phyloP scores from a whole-genome alignment of 805 yeast species.

The Myxozyma melibiosi region DNA sequence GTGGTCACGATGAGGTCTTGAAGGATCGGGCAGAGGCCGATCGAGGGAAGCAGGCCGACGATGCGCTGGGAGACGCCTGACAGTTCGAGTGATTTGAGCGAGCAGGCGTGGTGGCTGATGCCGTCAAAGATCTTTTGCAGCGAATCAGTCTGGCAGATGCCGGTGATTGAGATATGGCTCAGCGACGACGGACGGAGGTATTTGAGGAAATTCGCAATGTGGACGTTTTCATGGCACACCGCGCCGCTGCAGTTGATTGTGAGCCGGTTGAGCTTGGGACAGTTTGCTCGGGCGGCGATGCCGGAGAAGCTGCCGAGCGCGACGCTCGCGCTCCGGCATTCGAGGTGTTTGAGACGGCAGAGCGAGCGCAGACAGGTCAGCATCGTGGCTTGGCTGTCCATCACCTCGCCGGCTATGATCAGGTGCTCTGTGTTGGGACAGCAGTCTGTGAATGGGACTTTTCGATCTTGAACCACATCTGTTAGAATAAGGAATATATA shows the following conservation, averaged over 20 bases:
- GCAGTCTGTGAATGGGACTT: constrained; percentile 12
- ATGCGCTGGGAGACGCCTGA: constrained; percentile 7
- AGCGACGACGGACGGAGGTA: constrained; percentile 4
- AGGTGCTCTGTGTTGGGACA: constrained; percentile 12
- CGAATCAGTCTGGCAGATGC: constrained; percentile 4
- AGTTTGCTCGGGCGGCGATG: constrained; percentile 1
- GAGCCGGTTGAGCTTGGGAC: constrained; percentile 2
- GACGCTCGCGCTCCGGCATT: constrained; percentile 2
- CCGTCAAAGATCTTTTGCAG: constrained; percentile 11
- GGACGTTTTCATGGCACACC: constrained; percentile 12
- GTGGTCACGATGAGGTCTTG: constrained; percentile 1
- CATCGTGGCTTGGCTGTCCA: constrained; percentile 11
- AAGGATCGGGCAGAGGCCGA: constrained; percentile 10
- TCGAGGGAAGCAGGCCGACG: background rate
- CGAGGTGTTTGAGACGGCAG: constrained; percentile 1
- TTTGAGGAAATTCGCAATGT: constrained; percentile 19
- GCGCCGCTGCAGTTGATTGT: constrained; percentile 9
- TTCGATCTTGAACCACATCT: background rate
- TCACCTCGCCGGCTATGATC: constrained; percentile 3
- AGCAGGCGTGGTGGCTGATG: constrained; percentile 2
- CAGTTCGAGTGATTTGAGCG: constrained; percentile 6
- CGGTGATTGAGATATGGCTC: constrained; percentile 5
- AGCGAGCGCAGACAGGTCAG: constrained; percentile 9
- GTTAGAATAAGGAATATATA: background rate
- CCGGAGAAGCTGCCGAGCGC: constrained; percentile 21